Evolutionary conservation across 768 basidiomycete species (phyloP).

Genomic region (Pleurotus salmoneostramineus): DNA sequence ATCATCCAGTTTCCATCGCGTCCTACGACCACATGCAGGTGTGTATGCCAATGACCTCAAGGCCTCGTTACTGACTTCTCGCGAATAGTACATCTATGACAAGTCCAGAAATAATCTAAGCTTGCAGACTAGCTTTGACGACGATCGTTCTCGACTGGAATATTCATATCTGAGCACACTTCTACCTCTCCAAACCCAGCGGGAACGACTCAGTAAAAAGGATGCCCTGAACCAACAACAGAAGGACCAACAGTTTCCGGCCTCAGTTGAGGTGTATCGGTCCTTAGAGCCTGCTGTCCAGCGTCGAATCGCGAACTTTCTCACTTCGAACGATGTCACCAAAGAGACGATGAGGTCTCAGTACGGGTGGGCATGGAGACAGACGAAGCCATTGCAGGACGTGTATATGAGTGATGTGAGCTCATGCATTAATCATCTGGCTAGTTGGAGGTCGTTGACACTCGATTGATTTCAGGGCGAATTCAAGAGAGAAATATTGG

Average conservation of each 20-base stretch:
- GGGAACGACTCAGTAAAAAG: slow-evolving; percentile 12
- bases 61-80: no score
- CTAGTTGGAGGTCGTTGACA: no score
- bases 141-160: slow-evolving; percentile 25
- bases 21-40: slow-evolving; percentile 17
- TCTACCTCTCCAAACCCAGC: slow-evolving; percentile 14
- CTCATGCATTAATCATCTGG: not conserved
- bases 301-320: slow-evolving; percentile 47
- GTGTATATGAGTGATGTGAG: slow-evolving; percentile 40
- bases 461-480: no score
- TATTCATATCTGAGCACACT: slow-evolving; percentile 25
- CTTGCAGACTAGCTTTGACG: slow-evolving; percentile 21
- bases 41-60: not conserved
- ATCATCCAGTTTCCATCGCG: slow-evolving; percentile 13
- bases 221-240: slow-evolving; percentile 21
- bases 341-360: slow-evolving; percentile 45
- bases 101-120: slow-evolving; percentile 14
- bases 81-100: slow-evolving; percentile 13
- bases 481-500: no score
- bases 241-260: slow-evolving; percentile 29
- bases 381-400: slow-evolving; percentile 37
- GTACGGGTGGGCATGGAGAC: slow-evolving; percentile 50
- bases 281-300: slow-evolving; percentile 35
- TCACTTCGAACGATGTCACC: slow-evolving; percentile 23
- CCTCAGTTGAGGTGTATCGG: slow-evolving; percentile 25